Base-by-base conservation (phyloP, 192 early-diverging fungal species). In the Polychytrium aggregatum region DNA sequence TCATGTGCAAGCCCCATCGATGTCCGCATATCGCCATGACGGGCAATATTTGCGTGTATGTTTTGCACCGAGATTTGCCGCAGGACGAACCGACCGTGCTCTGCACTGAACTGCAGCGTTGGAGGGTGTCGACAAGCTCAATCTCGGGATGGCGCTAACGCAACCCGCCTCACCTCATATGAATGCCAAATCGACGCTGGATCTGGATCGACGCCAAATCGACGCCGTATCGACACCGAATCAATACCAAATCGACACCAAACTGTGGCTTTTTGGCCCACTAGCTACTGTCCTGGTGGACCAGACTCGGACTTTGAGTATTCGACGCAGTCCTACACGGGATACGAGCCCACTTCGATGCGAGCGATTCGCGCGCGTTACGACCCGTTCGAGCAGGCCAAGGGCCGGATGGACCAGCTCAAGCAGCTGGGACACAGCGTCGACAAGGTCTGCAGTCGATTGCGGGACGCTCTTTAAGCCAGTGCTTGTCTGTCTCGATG, bases 301-400 rank as follows among this genome's bases (percentile, higher is more conserved):
- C 96, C 96, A 2, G 96, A 98, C 60, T 95, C 91, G 5, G 96
- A 98, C 62, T 98, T 98, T 61, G 96, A 98, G 68, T 98, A 98
- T 67, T 94, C 90, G 37, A 98, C 96, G 39, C 96, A 98, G 64
- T 97, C 93, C n/a, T 98, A 98, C 52, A 98, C 96, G 21, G 96
- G 96, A 27, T 98, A 97, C 65, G 96, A 98, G 60, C 96, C 96
- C 3, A 98, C 96, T 2, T 86, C 82, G 45, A 98, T 98, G 96
- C 82, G 96, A 29, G 96, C 96, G 3, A 98, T 98, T 46, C 73
- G 96, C 14, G 88, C 96, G n/a, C 76, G 96, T 24, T 98, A 98
- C 57, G 83, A 97, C 62, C 96, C 96, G 6, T 90, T 82, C 48
- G 96, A 98, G 61, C 96, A 98, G 63, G 77, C 93, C 16, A 67